Evolutionary conservation across 768 basidiomycete genomes (phyloP), one percentile per base, ranked within the genome.

Genomic region (Termitomyces sp.): DNA sequence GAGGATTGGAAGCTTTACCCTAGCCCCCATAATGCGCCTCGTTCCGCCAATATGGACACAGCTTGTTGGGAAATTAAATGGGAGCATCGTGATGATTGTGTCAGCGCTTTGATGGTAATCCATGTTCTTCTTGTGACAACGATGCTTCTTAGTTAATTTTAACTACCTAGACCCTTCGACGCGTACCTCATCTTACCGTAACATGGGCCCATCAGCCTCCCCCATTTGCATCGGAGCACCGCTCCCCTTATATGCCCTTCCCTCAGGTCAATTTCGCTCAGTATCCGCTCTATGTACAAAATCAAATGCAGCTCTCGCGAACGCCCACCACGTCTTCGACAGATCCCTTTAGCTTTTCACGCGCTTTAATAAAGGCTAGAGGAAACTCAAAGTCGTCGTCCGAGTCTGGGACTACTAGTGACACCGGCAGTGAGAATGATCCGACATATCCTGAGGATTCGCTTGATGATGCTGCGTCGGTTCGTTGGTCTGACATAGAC

Each of bases 21-120:
- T 9, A 62, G 61, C 42, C 84, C 85, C 3, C 89, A 91, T 62
- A 70, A 84, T 62, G 76, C 72, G 3, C 77, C 78, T 28, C 83
- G 85, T 42, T 75, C 75, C 35, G 43, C 76, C 5, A 63, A 64
- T 11, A 91, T 89, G 88, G 80, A 84, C 52, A 59, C 63, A 1
- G 69, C 75, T 5, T 84, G 85, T 57, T 91, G 87, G 83, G 87
- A 87, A 63, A 76, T 91, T 41, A 93, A 91, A 65, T 93, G 87
- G 87, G 74, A 78, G 28, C 82, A 88, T 67, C 78, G 90, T 43
- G 85, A 89, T 58, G 85, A 92, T 61, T 87, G 85, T 57, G 78
- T 90, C 42, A 81, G 73, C 58, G 90, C 90, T 23, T 73, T 89
- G 47, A 81, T 82, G 79, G 90, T 89, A 66, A 35, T 48, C 38